phyloP scores from a whole-genome alignment of 2,329 filamentous ascomycete species.

The Pestalotiopsis sp. region DNA sequence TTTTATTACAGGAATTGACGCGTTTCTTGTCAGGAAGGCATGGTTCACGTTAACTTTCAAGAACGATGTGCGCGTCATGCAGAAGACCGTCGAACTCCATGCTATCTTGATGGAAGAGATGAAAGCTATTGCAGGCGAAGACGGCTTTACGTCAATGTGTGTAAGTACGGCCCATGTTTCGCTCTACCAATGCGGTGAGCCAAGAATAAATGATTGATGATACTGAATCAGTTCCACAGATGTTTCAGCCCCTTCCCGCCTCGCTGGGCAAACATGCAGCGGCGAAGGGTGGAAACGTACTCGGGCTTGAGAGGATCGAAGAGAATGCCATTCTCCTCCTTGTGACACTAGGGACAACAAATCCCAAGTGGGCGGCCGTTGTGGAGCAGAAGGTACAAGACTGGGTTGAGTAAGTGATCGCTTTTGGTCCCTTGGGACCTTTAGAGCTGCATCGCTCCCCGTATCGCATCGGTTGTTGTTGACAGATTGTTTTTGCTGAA shows the following conservation, averaged over 20 bases:
- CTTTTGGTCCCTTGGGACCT: not conserved
- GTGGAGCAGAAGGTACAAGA: not conserved
- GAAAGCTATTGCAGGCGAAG: constrained; percentile 16
- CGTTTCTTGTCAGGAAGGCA: constrained; percentile 12
- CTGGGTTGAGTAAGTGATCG: not conserved
- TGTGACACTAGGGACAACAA: not conserved
- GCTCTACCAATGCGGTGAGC: not conserved
- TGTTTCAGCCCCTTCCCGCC: not conserved
- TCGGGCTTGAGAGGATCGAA: constrained; percentile 3
- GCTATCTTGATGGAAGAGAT: constrained; percentile 17
- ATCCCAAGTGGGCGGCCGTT: not conserved
- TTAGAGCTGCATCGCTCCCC: too few species aligned
- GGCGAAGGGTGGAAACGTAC: constrained; percentile 1
- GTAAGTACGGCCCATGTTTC: not conserved
- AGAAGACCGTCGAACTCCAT: constrained; percentile 15
- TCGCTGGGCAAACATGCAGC: not conserved
- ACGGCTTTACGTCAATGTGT: constrained; percentile 14
- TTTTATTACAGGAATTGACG: too few species aligned
- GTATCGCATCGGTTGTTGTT: too few species aligned
- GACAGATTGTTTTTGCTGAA: too few species aligned
- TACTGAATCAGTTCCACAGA: not conserved
- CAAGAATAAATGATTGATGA: not conserved
- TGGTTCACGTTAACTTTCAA: constrained; percentile 24
- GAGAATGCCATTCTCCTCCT: constrained; percentile 2
- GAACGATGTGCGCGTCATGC: constrained; percentile 19